Evolutionary conservation across 1,139 yeast genomes (phyloP), one percentile per base, ranked within the genome.

Genomic region (Debaryomyces singareniensis): DNA sequence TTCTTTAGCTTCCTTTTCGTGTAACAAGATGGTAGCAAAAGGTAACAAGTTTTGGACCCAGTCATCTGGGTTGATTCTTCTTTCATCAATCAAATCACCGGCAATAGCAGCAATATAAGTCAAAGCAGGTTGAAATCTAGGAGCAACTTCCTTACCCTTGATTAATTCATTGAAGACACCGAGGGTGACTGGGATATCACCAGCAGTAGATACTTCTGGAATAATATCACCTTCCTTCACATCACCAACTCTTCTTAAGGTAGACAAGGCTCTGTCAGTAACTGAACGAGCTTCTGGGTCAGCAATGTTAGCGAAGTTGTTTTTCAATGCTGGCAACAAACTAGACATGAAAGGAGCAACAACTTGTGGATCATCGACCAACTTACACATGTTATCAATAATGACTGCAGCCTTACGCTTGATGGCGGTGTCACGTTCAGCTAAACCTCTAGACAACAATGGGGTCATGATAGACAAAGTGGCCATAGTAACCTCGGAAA

Each of bases 241-340:
- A 66, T 82, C 89, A 83, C 97, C 98, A 56, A 91, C 98, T 77
- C 97, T 87, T 78, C 84, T 86, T 65, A 91, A 82, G 53, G 98
- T 91, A 81, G 71, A 81, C 69, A 91, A 78, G 57, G 95, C 98
- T 75, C 97, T 89, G 59, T 76, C 73, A 54, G 98, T 91, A 59
- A 91, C 97, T 45, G 84, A 93, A 77, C 98, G 93, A 51, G 97
- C 98, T 75, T 91, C 98, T 60, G 98, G 98, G 71, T 91, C 98
- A 62, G 98, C 98, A 72, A 91, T 86, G 73, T 85, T 86, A 59
- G 84, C 69, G 71, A 80, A 78, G 85, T 91, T 91, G 62, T 78
- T 64, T 79, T 86, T 85, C 68, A 91, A 78, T 57, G 96, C 86
- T 63, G 98, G 98, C 74, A 86, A 83, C 61, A 91, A 79, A 63